Evolutionary conservation across 176 grass and related monocot genomes (phyloP).

Genomic region (Hordeum marinum): DNA sequence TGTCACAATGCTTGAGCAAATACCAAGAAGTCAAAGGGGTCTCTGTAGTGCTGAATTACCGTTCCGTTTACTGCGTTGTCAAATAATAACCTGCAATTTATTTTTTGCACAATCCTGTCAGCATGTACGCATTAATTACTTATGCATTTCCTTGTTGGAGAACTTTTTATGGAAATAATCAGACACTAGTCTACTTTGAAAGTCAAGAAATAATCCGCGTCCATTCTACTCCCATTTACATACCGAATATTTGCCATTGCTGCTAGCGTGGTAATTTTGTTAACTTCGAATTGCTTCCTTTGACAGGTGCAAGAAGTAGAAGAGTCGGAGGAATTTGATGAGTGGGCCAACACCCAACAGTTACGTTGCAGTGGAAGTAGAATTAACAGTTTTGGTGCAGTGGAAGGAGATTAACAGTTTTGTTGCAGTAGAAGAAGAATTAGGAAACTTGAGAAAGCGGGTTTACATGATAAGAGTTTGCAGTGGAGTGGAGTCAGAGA

Average conservation of each 20-base stretch:
- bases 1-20: neutral
- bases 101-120: neutral
- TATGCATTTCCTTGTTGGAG: neutral
- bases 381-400: neutral
- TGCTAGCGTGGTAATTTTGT: neutral
- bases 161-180: neutral
- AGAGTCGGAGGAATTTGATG: neutral
- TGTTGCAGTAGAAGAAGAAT: constrained; percentile 15
- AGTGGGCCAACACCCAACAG: neutral
- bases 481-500: neutral
- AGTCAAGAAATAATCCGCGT: neutral
- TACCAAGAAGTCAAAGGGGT: neutral
- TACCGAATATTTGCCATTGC: neutral
- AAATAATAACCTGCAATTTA: neutral
- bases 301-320: constrained; percentile 18
- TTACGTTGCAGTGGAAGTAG: constrained; percentile 7
- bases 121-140: neutral
- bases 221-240: neutral
- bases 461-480: neutral
- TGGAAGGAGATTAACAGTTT: constrained; percentile 4
- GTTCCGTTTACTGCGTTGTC: neutral
- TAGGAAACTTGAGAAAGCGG: neutral
- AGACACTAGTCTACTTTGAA: constrained; percentile 11
- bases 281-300: neutral
- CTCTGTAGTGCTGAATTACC: neutral